Conservation (phyloP, 1,284 basidiomycete genomes). For the Butyriboletus appendiculatus region DNA sequence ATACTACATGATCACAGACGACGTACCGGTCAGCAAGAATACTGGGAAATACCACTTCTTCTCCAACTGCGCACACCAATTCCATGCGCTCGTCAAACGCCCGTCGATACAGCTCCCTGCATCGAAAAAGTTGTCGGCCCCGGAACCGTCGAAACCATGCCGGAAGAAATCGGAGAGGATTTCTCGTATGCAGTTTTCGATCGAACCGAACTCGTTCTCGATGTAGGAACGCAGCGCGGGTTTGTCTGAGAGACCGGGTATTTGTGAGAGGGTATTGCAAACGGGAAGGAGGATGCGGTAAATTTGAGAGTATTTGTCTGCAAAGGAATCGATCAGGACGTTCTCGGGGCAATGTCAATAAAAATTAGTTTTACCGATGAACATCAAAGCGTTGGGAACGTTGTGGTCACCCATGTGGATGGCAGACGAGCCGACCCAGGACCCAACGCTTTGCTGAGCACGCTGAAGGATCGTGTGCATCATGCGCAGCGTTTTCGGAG, state of each 20-base stretch:
- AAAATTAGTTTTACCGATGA: conserved; percentile 52
- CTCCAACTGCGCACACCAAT: conserved; percentile 80
- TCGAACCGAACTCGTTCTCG: conserved; percentile 75
- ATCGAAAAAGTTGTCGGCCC: conserved; percentile 80
- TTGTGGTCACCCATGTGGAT: conserved; percentile 77
- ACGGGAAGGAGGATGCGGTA: conserved; percentile 84
- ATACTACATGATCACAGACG: not conserved
- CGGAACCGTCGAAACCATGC: conserved; percentile 81
- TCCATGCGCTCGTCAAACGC: conserved; percentile 80
- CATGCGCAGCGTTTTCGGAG: conserved; percentile 81
- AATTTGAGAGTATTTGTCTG: conserved; percentile 84
- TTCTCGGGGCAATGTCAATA: not conserved
- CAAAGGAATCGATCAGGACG: not conserved
- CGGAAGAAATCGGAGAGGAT: conserved; percentile 81
- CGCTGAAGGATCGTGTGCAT: conserved; percentile 82
- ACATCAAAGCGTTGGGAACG: conserved; percentile 83
- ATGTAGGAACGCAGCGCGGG: conserved; percentile 74
- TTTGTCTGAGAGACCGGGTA: conserved; percentile 61
- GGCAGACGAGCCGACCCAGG: conserved; percentile 70
- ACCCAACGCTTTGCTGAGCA: conserved; percentile 74
- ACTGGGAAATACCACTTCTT: conserved; percentile 81
- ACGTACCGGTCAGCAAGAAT: conserved; percentile 71
- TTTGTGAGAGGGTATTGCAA: conserved; percentile 73
- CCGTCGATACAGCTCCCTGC: conserved; percentile 67
- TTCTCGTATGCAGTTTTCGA: conserved; percentile 63